Percentiles rank a stretch among this genome's conserved stretches.
Conservation (phyloP, 2,329 filamentous ascomycete genomes). For the Grosmannia clavigera region DNA sequence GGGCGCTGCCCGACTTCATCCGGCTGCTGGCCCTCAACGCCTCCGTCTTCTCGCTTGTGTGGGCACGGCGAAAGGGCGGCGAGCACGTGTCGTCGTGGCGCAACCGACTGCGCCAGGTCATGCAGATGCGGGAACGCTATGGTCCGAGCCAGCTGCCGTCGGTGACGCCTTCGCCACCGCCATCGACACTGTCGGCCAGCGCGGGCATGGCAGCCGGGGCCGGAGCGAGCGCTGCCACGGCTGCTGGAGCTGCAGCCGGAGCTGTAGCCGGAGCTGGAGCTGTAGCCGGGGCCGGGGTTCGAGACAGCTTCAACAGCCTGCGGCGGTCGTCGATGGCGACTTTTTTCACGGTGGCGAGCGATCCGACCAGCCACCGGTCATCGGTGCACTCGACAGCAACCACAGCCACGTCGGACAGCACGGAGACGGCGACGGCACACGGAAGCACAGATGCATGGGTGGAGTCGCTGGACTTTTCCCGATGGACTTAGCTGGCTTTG, state of each 20-base stretch:
- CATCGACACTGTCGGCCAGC: conserved; percentile 7
- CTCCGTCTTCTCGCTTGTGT: conserved; percentile 86
- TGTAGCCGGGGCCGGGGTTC: conserved; percentile 20
- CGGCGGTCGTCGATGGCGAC: conserved; percentile 53
- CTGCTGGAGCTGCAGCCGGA: conserved; percentile 1
- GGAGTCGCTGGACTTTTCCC: conserved; percentile 37
- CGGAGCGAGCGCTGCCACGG: not conserved
- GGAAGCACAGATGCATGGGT: conserved; percentile 25
- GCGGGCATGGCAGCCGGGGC: conserved; percentile 7
- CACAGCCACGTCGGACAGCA: conserved; percentile 30
- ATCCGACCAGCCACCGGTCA: conserved; percentile 44
- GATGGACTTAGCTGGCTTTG: conserved; percentile 22
- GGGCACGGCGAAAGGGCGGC: conserved; percentile 62
- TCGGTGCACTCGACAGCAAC: conserved; percentile 43
- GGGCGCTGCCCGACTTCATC: conserved; percentile 73
- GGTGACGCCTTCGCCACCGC: conserved; percentile 19
- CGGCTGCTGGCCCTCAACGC: conserved; percentile 84
- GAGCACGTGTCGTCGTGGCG: conserved; percentile 87
- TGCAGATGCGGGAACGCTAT: conserved; percentile 62
- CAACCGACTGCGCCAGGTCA: conserved; percentile 73
- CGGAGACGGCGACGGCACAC: conserved; percentile 30
- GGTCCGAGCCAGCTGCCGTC: conserved; percentile 25
- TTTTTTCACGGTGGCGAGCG: conserved; percentile 46
- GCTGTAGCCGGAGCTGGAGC: conserved; percentile 4
- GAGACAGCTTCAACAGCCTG: conserved; percentile 49